These are phyloP conservation scores for Trametes versicolor DNA, from an alignment of 1,284 basidiomycete genomes.

Conservation along the genomic window DNA sequence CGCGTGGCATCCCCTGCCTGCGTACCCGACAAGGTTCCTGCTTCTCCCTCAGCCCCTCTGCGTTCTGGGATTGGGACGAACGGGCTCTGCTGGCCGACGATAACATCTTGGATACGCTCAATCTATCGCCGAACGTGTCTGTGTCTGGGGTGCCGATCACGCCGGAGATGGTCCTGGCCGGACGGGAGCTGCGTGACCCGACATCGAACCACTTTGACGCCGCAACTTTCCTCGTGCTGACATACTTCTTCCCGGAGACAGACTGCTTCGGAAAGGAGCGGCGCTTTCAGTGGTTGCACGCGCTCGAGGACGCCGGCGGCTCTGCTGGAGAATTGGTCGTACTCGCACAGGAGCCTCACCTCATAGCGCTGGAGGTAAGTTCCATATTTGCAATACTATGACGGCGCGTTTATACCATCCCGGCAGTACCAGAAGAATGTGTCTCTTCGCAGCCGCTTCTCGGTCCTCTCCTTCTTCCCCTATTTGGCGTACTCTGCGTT, in stretches of 20 bases:
- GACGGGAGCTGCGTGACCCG: conserved; percentile 64
- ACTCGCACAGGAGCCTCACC: conserved; percentile 64
- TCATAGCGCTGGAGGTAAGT: conserved; percentile 77
- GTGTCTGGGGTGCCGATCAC: conserved; percentile 69
- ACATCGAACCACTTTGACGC: conserved; percentile 62
- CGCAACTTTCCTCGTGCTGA: conserved; percentile 77
- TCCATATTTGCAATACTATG: conserved; percentile 8
- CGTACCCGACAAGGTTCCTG: conserved; percentile 60
- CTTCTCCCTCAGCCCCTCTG: conserved; percentile 75
- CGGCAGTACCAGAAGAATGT: conserved; percentile 61
- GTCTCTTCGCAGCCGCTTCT: conserved; percentile 49
- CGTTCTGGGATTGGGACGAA: conserved; percentile 77
- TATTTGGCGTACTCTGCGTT: conserved; percentile 86
- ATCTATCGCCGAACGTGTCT: conserved; percentile 59
- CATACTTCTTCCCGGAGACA: conserved; percentile 80
- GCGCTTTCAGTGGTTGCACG: conserved; percentile 70
- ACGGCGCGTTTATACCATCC: conserved; percentile 11
- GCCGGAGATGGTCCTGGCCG: conserved; percentile 81
- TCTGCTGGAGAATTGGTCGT: conserved; percentile 54
- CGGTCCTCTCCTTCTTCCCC: conserved; percentile 76
- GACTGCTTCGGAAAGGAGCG: conserved; percentile 71
- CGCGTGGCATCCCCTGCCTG: conserved; percentile 59
- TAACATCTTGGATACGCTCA: conserved; percentile 68
- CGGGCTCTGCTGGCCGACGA: conserved; percentile 59
- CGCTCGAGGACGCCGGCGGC: conserved; percentile 59